These are phyloP conservation scores for Amanita fuliginea DNA, from an alignment of 768 basidiomycete species.

Conservation along the genomic window DNA sequence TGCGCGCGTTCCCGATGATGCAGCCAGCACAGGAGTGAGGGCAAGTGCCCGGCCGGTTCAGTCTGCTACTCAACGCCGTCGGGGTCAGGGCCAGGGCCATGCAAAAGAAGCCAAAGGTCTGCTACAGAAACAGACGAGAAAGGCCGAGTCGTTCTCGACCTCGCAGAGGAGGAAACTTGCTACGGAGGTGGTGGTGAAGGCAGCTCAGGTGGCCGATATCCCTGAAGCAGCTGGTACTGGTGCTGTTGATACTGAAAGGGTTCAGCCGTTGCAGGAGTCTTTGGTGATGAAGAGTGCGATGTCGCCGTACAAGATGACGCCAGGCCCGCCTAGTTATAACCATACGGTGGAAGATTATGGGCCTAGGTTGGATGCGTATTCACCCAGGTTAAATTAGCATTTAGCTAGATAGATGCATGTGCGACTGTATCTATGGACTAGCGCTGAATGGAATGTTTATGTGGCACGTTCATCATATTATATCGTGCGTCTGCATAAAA, in stretches of 20 bases:
- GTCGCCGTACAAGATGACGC: conserved; percentile 16
- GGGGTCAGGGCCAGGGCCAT: background rate
- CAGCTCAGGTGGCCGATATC: background rate
- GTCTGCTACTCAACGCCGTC: background rate
- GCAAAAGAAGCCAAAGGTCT: conserved; percentile 2
- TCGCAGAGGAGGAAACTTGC: background rate
- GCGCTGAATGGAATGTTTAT: background rate
- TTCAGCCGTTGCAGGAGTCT: conserved; percentile 15
- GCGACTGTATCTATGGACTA: background rate
- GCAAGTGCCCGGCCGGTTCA: background rate
- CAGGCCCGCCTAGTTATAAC: conserved; percentile 18
- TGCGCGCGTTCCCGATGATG: background rate
- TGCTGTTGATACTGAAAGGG: conserved; percentile 4
- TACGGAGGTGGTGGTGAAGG: background rate
- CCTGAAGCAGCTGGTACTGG: too few species aligned
- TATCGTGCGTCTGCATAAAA: background rate
- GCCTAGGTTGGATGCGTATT: conserved; percentile 3
- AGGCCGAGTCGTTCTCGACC: conserved; percentile 1
- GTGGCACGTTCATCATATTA: background rate
- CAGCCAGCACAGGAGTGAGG: background rate
- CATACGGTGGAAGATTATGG: conserved; percentile 3
- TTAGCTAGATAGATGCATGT: background rate
- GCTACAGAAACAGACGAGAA: background rate
- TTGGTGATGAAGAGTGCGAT: conserved; percentile 19
- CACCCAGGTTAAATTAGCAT: background rate